These are phyloP conservation scores for Metschnikowia aberdeeniae DNA, from an alignment of 805 yeast species.

Conservation along the genomic window DNA sequence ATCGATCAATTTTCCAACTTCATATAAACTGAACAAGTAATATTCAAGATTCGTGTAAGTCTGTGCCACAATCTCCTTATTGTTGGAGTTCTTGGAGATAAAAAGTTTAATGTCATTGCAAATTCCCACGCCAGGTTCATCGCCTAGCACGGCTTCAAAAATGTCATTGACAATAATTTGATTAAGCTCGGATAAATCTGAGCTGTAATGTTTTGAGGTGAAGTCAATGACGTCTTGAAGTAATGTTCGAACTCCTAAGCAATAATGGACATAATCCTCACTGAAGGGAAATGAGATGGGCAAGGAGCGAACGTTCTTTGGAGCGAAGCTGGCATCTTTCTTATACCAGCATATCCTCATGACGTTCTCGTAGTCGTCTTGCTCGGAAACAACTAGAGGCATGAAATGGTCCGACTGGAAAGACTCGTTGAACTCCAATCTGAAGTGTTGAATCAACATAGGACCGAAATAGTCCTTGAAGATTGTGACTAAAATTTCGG, in stretches of 20 bases:
- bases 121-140: conserved; percentile 47
- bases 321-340: conserved; percentile 46
- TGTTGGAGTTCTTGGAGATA: conserved; percentile 59
- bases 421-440: conserved; percentile 54
- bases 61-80: conserved; percentile 89
- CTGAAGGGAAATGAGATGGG: conserved; percentile 74
- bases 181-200: conserved; percentile 54
- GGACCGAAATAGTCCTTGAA: conserved; percentile 60
- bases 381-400: conserved; percentile 71
- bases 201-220: conserved; percentile 58
- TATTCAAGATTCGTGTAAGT: conserved; percentile 84
- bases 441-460: conserved; percentile 51
- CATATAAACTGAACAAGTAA: conserved; percentile 70
- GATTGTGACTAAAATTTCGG: conserved; percentile 54
- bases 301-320: conserved; percentile 46
- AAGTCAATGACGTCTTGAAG: conserved; percentile 63
- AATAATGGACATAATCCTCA: conserved; percentile 80
- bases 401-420: conserved; percentile 81
- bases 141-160: conserved; percentile 65
- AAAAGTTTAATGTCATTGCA: conserved; percentile 55
- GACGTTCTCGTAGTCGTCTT: conserved; percentile 57
- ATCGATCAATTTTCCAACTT: conserved; percentile 51
- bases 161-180: conserved; percentile 56
- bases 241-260: conserved; percentile 67
- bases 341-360: conserved; percentile 67